Percentiles rank a stretch among this genome's conserved stretches.
These are phyloP conservation scores for Mitragyna speciosa DNA, from an alignment of 257 asterid genomes.

Conservation along the genomic window DNA sequence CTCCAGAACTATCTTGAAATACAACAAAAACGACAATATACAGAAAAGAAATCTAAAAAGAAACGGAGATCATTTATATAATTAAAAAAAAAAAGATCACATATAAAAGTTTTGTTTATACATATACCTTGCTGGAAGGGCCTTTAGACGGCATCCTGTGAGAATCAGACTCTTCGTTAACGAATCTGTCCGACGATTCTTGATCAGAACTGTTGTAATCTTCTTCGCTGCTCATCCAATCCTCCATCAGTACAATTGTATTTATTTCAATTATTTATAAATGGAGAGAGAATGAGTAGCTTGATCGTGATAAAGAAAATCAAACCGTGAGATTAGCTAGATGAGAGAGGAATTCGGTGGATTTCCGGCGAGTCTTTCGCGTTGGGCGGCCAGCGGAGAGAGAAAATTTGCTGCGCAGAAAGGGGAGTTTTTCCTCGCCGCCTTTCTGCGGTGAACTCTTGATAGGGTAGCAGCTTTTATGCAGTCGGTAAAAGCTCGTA, in stretches of 20 bases:
- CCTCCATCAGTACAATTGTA: slow-evolving; percentile 37
- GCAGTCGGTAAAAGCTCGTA: not conserved
- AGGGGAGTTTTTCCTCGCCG: not conserved
- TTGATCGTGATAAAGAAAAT: not conserved
- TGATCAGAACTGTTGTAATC: slow-evolving; percentile 55
- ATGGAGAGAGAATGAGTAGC: not conserved
- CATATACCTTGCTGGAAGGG: slow-evolving; percentile 64
- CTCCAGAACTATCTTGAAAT: not conserved
- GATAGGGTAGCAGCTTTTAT: not conserved
- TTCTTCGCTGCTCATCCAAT: slow-evolving; percentile 57
- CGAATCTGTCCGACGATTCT: slow-evolving; percentile 60
- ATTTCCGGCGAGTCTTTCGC: slow-evolving; percentile 10
- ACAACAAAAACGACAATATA: not conserved
- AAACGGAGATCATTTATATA: no score
- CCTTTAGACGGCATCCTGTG: slow-evolving; percentile 46
- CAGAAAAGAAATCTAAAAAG: not conserved
- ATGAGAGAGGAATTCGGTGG: not conserved
- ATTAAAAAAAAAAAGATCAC: not conserved
- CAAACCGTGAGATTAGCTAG: slow-evolving; percentile 1
- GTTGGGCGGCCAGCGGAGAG: slow-evolving; percentile 5
- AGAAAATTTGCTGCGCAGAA: slow-evolving; percentile 7
- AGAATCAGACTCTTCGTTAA: slow-evolving; percentile 53
- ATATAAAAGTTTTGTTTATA: not conserved
- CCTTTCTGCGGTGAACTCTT: slow-evolving; percentile 1
- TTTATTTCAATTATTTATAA: not conserved